A percentile compares a stretch with the other conserved stretches of the same genome.
Evolutionary conservation across 768 basidiomycete species (phyloP).

Genomic region (Macrolepiota dolichaula): DNA sequence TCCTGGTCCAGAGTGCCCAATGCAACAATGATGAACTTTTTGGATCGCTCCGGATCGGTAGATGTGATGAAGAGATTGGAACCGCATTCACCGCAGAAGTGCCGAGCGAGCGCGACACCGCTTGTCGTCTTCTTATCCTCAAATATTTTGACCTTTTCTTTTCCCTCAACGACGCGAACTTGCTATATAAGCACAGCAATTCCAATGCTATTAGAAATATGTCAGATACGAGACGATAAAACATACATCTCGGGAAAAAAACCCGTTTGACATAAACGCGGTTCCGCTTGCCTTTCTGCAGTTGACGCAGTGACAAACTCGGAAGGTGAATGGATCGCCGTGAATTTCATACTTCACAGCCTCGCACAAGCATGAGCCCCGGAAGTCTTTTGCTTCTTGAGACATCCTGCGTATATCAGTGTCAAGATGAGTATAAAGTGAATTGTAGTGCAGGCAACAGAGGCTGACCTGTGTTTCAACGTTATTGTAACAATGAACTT

Average conservation of each 20-base stretch:
- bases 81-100: constrained; percentile 33
- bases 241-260: constrained; percentile 32
- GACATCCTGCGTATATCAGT: background rate
- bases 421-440: background rate
- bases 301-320: constrained; percentile 41
- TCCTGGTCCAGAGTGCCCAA: constrained; percentile 29
- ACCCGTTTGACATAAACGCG: constrained; percentile 37
- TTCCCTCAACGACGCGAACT: constrained; percentile 23
- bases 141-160: constrained; percentile 24
- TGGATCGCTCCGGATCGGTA: constrained; percentile 13
- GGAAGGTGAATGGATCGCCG: constrained; percentile 33
- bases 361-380: constrained; percentile 37
- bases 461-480: background rate
- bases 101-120: constrained; percentile 26
- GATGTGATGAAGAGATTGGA: constrained; percentile 30
- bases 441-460: background rate
- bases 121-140: constrained; percentile 27
- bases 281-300: constrained; percentile 39
- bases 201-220: background rate
- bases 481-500: background rate
- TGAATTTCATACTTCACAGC: constrained; percentile 30
- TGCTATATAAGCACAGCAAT: constrained; percentile 16
- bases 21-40: constrained; percentile 21
- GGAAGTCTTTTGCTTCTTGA: background rate
- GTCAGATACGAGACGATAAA: background rate